Percentiles rank a stretch among this genome's conserved stretches.
These are phyloP conservation scores for Leishmania amazonensis DNA, from an alignment of 208 protist species.

Conservation along the genomic window DNA sequence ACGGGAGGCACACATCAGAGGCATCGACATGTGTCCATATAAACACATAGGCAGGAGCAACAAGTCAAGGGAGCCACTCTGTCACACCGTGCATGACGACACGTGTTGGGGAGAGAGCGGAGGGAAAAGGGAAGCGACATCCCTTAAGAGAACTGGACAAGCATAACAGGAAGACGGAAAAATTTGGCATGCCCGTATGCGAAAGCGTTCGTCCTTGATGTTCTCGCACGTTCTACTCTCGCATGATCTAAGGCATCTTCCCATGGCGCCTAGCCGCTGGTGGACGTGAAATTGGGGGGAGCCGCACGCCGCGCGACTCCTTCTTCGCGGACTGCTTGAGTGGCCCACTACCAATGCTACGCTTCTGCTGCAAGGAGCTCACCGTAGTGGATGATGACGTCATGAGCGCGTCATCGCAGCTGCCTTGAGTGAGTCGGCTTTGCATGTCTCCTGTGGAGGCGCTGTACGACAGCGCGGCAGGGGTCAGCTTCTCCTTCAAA, in stretches of 20 bases:
- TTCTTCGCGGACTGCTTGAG: background rate
- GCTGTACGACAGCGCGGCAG: slow-evolving; percentile 14
- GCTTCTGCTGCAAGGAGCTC: slow-evolving; percentile 8
- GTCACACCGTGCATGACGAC: background rate
- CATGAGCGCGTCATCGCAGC: slow-evolving; percentile 6
- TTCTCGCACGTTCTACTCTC: background rate
- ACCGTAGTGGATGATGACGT: slow-evolving; percentile 10
- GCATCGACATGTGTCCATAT: background rate
- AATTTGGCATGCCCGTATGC: background rate
- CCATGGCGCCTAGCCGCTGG: slow-evolving; percentile 10
- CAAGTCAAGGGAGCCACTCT: background rate
- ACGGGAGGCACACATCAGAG: background rate
- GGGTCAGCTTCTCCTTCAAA: slow-evolving; percentile 56
- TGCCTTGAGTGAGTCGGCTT: slow-evolving; percentile 11
- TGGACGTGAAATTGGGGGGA: slow-evolving; percentile 24
- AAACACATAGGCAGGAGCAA: background rate
- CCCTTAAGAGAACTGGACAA: too few species aligned
- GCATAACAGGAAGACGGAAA: background rate
- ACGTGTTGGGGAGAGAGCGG: background rate
- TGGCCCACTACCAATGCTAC: background rate
- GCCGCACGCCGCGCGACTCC: background rate
- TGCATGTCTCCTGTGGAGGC: slow-evolving; percentile 8
- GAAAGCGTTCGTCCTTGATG: background rate
- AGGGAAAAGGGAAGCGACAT: background rate
- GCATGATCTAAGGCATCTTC: slow-evolving; percentile 2